Evolutionary conservation across 2,329 filamentous ascomycete species (phyloP).

Genomic region (Xylariaceae sp.): DNA sequence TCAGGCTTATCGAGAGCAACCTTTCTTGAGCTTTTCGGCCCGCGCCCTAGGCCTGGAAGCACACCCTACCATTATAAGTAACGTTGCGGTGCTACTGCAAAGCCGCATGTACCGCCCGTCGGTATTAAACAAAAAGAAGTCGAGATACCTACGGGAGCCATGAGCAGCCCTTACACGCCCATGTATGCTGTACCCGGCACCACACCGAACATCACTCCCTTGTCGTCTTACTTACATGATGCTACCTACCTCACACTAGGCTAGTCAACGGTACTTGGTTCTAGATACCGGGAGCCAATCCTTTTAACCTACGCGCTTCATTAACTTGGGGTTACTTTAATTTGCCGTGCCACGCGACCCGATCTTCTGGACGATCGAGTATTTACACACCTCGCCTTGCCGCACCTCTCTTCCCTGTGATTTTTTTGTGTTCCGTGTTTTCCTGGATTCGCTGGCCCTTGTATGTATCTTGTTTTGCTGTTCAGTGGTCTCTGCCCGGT

Average conservation of each 20-base stretch:
- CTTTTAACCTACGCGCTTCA: constrained; percentile 6
- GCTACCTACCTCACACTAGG: too few relatives aligned
- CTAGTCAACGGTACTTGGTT: too few relatives aligned
- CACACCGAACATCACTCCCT: too few relatives aligned
- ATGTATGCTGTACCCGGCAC: too few relatives aligned
- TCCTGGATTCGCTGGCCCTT: constrained; percentile 8
- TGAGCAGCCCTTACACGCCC: too few relatives aligned
- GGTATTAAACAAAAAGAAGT: too few relatives aligned
- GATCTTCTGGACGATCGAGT: constrained; percentile 3
- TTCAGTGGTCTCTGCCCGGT: too few relatives aligned
- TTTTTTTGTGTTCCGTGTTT: constrained; percentile 5
- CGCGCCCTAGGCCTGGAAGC: background rate
- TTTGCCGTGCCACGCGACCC: constrained; percentile 16
- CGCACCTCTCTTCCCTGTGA: constrained; percentile 1
- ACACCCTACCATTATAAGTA: constrained; percentile 11
- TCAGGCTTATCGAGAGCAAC: constrained; percentile 1
- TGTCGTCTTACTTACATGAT: too few relatives aligned
- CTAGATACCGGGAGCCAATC: constrained; percentile 9
- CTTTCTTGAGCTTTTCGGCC: too few relatives aligned
- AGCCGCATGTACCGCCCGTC: too few relatives aligned
- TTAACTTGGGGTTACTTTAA: too few relatives aligned
- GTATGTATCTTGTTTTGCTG: background rate
- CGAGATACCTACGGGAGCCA: too few relatives aligned
- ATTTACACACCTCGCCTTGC: constrained; percentile 1
- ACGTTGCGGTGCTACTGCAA: constrained; percentile 23